Conservation (phyloP, 2,329 filamentous ascomycete genomes). For the Cadophora luteo-olivacea region DNA sequence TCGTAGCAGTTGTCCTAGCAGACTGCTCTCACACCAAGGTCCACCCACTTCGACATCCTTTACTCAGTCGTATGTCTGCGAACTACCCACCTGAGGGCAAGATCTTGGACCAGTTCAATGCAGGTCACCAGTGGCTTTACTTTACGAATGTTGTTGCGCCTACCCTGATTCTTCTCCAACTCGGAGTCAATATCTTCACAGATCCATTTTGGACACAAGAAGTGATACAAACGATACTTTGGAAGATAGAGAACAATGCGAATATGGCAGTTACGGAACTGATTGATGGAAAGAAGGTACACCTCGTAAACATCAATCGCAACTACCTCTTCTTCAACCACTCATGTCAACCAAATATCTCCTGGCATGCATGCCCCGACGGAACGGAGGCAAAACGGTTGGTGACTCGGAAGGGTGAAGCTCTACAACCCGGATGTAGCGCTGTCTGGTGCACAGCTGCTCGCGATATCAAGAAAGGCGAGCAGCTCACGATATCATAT, state of each 20-base stretch:
- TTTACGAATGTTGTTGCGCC: constrained; percentile 39
- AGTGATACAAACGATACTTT: constrained; percentile 40
- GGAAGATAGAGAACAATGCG: constrained; percentile 41
- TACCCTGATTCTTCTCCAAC: constrained; percentile 31
- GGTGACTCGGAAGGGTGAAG: constrained; percentile 16
- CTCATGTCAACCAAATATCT: constrained; percentile 38
- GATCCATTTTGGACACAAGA: constrained; percentile 32
- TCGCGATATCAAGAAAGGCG: constrained; percentile 36
- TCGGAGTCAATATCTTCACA: constrained; percentile 40
- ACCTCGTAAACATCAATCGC: constrained; percentile 33
- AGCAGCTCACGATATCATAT: constrained; percentile 42
- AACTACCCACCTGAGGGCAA: constrained; percentile 33
- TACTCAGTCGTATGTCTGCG: constrained; percentile 36
- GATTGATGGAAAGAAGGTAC: background rate
- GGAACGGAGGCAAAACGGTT: constrained; percentile 17
- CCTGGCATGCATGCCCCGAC: constrained; percentile 34
- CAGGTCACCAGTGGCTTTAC: constrained; percentile 33
- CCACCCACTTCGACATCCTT: constrained; percentile 37
- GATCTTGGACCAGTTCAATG: constrained; percentile 7
- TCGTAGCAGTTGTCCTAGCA: constrained; percentile 35
- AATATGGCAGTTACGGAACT: constrained; percentile 31
- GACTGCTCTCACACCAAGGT: constrained; percentile 19
- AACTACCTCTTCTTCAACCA: constrained; percentile 44
- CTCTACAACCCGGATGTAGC: constrained; percentile 33
- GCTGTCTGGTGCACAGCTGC: constrained; percentile 35